These are phyloP conservation scores for Calonectria hawksworthii DNA, from an alignment of 2,329 filamentous ascomycete genomes.

Conservation along the genomic window DNA sequence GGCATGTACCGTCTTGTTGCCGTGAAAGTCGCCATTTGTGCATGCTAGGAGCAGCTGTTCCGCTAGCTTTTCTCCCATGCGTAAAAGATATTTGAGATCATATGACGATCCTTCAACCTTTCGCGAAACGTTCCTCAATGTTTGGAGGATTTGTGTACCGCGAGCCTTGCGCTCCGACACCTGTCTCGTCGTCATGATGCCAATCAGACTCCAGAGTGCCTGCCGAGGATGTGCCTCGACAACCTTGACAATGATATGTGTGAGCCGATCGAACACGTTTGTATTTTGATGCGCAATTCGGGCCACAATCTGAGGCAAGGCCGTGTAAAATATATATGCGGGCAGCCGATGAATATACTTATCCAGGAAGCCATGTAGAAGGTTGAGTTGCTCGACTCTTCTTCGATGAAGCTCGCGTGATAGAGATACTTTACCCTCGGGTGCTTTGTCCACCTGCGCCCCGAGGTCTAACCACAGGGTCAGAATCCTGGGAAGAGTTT, in stretches of 20 bases:
- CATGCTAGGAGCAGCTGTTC: slow-evolving; percentile 86
- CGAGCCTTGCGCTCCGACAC: slow-evolving; percentile 72
- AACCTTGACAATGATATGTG: slow-evolving; percentile 88
- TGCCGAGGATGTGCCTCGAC: slow-evolving; percentile 90
- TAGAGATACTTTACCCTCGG: slow-evolving; percentile 67
- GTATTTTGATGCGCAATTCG: slow-evolving; percentile 89
- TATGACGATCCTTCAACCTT: slow-evolving; percentile 65
- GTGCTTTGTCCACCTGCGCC: slow-evolving; percentile 76
- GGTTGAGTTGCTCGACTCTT: slow-evolving; percentile 75
- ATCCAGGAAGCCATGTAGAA: slow-evolving; percentile 80
- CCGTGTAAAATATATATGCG: slow-evolving; percentile 83
- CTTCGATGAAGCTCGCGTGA: slow-evolving; percentile 66
- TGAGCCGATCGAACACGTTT: slow-evolving; percentile 82
- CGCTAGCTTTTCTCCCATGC: slow-evolving; percentile 84
- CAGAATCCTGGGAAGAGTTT: slow-evolving; percentile 90
- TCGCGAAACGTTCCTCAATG: slow-evolving; percentile 61
- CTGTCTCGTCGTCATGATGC: slow-evolving; percentile 85
- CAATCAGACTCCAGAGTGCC: slow-evolving; percentile 90
- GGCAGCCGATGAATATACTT: slow-evolving; percentile 83
- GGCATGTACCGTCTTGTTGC: slow-evolving; percentile 75
- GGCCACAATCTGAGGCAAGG: slow-evolving; percentile 94
- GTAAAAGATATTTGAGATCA: slow-evolving; percentile 80
- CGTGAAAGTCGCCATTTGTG: slow-evolving; percentile 80
- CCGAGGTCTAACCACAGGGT: slow-evolving; percentile 97
- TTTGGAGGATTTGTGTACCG: slow-evolving; percentile 66